Evolutionary conservation across 2,329 filamentous ascomycete genomes (phyloP).

Genomic region (Trichoderma sp.): DNA sequence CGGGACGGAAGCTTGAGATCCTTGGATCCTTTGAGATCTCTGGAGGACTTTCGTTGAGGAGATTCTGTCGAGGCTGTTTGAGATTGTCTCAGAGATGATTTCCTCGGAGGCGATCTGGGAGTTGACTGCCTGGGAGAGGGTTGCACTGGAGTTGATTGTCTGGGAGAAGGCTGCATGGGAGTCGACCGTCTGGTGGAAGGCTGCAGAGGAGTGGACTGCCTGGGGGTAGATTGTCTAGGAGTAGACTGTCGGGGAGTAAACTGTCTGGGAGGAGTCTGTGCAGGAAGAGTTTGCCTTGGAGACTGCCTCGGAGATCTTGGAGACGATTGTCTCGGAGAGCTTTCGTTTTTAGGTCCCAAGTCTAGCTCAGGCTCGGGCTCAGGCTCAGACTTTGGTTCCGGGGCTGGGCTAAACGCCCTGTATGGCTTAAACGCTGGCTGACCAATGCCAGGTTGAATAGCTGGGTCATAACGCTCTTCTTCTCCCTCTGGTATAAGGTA

Average conservation of each 20-base stretch:
- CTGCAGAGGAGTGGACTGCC: background rate
- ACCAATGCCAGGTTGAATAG: constrained; percentile 33
- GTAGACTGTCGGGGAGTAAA: background rate
- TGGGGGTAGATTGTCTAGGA: background rate
- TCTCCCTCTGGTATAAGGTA: constrained; percentile 34
- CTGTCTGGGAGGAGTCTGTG: constrained; percentile 31
- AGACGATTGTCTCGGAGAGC: constrained; percentile 24
- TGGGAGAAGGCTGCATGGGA: background rate
- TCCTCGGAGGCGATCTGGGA: background rate
- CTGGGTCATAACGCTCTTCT: constrained; percentile 33
- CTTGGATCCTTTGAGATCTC: constrained; percentile 40
- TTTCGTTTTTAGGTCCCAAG: constrained; percentile 29
- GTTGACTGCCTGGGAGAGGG: background rate
- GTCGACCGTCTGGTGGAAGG: background rate
- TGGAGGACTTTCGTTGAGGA: constrained; percentile 4
- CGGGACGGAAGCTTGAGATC: constrained; percentile 55
- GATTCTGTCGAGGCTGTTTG: constrained; percentile 4
- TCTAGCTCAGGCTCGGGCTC: constrained; percentile 18
- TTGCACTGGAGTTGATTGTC: background rate
- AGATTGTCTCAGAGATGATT: constrained; percentile 3
- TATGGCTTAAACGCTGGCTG: constrained; percentile 29
- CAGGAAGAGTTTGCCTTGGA: constrained; percentile 32
- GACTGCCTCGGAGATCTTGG: background rate
- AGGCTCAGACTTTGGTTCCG: constrained; percentile 15
- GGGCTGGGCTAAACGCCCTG: constrained; percentile 26